phyloP scores from a whole-genome alignment of 1,139 yeast genomes.

The Eremothecium gossypii region DNA sequence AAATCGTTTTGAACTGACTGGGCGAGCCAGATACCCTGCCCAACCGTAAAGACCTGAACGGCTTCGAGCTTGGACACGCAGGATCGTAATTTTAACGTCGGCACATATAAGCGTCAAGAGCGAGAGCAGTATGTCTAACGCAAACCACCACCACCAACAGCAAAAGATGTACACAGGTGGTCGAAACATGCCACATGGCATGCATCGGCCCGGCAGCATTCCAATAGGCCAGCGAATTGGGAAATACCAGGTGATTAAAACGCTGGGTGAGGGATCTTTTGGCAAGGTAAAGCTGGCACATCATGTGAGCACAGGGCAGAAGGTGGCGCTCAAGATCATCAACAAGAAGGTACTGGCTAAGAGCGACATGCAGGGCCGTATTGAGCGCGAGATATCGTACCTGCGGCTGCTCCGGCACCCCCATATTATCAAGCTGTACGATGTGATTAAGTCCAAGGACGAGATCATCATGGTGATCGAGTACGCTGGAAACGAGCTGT shows the following conservation, averaged over 20 bases:
- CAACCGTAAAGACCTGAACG: no score
- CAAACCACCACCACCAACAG: background rate
- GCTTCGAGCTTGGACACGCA: no score
- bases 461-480: conserved; percentile 98
- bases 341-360: conserved; percentile 90
- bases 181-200: conserved; percentile 11
- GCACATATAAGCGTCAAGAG: background rate
- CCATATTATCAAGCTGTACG: conserved; percentile 91
- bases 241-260: conserved; percentile 86
- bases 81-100: no score
- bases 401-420: conserved; percentile 87
- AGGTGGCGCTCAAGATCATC: conserved; percentile 90
- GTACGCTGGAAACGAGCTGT: conserved; percentile 90
- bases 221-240: conserved; percentile 56
- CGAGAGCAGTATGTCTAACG: background rate
- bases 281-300: conserved; percentile 96
- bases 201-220: conserved; percentile 20
- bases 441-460: conserved; percentile 90
- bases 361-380: conserved; percentile 95
- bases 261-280: conserved; percentile 94
- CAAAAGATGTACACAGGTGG: conserved; percentile 1
- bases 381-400: conserved; percentile 90
- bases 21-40: no score
- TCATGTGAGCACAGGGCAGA: conserved; percentile 85
- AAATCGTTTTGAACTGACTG: no score